Base-by-base conservation (phyloP, 495 filamentous ascomycete species). In the Daldinia bambusicola region DNA sequence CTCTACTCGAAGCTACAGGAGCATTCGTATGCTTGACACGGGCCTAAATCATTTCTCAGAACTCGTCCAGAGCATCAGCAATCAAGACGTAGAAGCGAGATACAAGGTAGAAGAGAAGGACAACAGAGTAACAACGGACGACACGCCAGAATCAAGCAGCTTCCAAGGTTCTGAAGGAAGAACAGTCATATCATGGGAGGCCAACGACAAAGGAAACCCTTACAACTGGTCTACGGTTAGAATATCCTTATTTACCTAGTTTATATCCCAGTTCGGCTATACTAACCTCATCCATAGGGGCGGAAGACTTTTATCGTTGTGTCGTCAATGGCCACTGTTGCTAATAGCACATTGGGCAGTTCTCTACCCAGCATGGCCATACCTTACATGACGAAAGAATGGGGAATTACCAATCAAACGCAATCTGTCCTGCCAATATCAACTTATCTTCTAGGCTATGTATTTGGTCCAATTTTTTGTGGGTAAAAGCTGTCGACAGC, bases 271-370 rank as follows among this genome's bases (percentile, higher is more conserved):
- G 56, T 50, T 1, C 0, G 8, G 8, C 13, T n/a, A 41, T 14
- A 38, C 71, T 70, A 43, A 70, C 58, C 31, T 26, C 13, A 36
- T 55, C 20, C n/a, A 18, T 34, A 87, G 83, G 66, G 68, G 48
- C 88, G 83, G 74, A 93, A 93, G 67, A 69, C 80, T 10, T 82
- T 81, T 55, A 83, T 91, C 13, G 74, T 91, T 2, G 56, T 85
- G 13, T 82, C 84, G 0, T 84, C 85, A 57, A 88, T 91, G 78
- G 75, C 88, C 68, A 80, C 87, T 32, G 91, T 94, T 48, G 76
- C 92, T 74, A 94, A 93, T 78, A 89, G 86, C 37, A 93, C 91
- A n/a, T 86, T 94, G 72, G 88, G 88, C 2, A 90, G 87, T 32
- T 84, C 89, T 0, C 78, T 94, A 14, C 89, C 91, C 1, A 87